phyloP scores from a whole-genome alignment of 345 rosid species.

The Salix purpurea region DNA sequence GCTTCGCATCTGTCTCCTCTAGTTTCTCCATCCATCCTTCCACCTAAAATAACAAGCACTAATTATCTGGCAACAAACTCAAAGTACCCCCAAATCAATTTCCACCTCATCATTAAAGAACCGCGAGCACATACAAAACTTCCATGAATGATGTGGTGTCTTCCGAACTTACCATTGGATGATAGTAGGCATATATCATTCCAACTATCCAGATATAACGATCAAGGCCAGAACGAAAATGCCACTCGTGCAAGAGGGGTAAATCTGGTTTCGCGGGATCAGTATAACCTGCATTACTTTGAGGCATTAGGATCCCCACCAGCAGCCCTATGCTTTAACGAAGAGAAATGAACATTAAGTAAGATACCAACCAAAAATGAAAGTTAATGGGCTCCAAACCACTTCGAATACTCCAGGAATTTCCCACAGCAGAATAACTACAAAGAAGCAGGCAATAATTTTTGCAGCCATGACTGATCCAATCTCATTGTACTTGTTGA shows the following conservation, averaged over 20 bases:
- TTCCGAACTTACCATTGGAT: constrained; percentile 78
- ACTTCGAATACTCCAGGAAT: constrained; percentile 89
- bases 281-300: constrained; percentile 65
- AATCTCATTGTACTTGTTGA: constrained; percentile 82
- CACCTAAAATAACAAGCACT: constrained; percentile 44
- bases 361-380: constrained; percentile 68
- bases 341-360: constrained; percentile 10
- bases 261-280: constrained; percentile 80
- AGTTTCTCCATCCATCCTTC: constrained; percentile 98
- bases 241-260: constrained; percentile 91
- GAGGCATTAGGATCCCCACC: constrained; percentile 8
- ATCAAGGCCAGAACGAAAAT: constrained; percentile 98
- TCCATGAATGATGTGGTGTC: constrained; percentile 4
- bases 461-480: constrained; percentile 76
- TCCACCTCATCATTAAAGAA: constrained; percentile 13
- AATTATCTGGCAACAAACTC: constrained; percentile 8
- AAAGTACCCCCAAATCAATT: not conserved
- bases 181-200: constrained; percentile 96
- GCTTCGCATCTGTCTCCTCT: constrained; percentile 78
- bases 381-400: constrained; percentile 87
- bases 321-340: not conserved
- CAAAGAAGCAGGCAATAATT: constrained; percentile 68
- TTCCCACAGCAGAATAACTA: constrained; percentile 88
- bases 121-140: not conserved
- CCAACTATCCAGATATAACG: constrained; percentile 99